Evolutionary conservation across 805 yeast genomes (phyloP).

Genomic region (Cyberlindnera euphorbiiphila): DNA sequence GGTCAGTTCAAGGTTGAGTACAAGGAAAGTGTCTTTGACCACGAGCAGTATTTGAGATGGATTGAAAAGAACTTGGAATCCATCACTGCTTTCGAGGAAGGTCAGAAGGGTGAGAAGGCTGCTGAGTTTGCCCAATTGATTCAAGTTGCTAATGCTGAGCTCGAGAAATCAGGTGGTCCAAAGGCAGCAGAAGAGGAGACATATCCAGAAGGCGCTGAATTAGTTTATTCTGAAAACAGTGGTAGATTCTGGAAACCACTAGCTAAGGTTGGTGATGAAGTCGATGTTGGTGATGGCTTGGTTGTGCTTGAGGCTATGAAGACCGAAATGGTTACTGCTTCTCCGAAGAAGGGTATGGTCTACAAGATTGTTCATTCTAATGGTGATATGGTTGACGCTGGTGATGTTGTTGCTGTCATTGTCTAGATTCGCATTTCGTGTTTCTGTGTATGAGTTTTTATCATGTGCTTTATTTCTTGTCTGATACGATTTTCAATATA

Average conservation of each 20-base stretch:
- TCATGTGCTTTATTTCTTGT: conserved; percentile 5
- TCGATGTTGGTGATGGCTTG: conserved; percentile 70
- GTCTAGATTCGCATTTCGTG: conserved; percentile 31
- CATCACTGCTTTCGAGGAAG: conserved; percentile 61
- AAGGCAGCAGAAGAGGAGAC: conserved; percentile 44
- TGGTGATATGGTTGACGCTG: conserved; percentile 97
- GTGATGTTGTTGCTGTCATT: conserved; percentile 86
- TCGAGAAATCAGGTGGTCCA: conserved; percentile 49
- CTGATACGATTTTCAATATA: background rate
- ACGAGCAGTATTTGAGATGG: conserved; percentile 75
- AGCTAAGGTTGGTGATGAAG: conserved; percentile 73
- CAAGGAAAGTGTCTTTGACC: conserved; percentile 77
- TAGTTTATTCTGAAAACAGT: conserved; percentile 92
- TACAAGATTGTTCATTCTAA: conserved; percentile 69
- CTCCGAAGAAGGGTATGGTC: conserved; percentile 71
- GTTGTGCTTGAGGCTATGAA: conserved; percentile 97
- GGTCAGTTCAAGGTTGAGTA: conserved; percentile 78
- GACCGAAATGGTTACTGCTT: conserved; percentile 87
- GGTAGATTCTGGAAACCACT: conserved; percentile 96
- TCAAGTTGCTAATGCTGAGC: conserved; percentile 74
- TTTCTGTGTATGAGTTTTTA: background rate
- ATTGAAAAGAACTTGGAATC: conserved; percentile 66
- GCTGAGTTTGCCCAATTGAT: conserved; percentile 84
- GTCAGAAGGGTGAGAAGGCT: conserved; percentile 75
- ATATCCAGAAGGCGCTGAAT: conserved; percentile 73